Percentiles rank a stretch among this genome's conserved stretches.
Conservation (phyloP, 139 green algal genomes). For the Bryopsis sp. region DNA sequence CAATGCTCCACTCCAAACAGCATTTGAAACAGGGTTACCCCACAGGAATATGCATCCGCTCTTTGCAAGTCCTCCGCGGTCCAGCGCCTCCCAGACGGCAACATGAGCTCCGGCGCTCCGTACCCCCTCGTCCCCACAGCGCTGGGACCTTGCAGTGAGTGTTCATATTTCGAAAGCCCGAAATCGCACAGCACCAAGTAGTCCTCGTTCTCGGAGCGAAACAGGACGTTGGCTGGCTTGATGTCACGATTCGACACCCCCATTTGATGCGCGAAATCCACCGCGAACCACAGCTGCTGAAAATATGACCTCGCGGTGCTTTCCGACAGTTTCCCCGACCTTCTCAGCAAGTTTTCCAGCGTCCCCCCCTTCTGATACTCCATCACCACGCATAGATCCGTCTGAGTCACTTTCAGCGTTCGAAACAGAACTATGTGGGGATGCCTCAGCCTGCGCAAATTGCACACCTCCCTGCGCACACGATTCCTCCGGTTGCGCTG, state of each 20-base stretch:
- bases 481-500: slow-evolving; percentile 1
- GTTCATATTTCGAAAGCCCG: not conserved
- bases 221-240: slow-evolving; percentile 27
- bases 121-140: slow-evolving; percentile 10
- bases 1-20: not conserved
- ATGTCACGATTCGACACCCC: slow-evolving; percentile 26
- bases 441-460: slow-evolving; percentile 13
- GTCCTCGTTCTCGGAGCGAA: not conserved
- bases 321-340: slow-evolving; percentile 15
- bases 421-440: slow-evolving; percentile 16
- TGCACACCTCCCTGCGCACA: slow-evolving; percentile 5
- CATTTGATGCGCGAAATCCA: slow-evolving; percentile 26
- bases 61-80: not conserved
- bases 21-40: slow-evolving; percentile 15
- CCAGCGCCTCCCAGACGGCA: not conserved
- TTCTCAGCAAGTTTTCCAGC: not conserved
- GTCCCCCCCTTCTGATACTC: slow-evolving; percentile 1
- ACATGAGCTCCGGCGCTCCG: slow-evolving; percentile 9
- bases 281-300: slow-evolving; percentile 22
- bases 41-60: slow-evolving; percentile 16
- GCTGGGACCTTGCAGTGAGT: not conserved
- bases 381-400: slow-evolving; percentile 13
- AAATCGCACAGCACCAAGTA: slow-evolving; percentile 20
- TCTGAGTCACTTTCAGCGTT: not conserved
- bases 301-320: slow-evolving; percentile 19